Conservation (phyloP, 495 filamentous ascomycete genomes). For the Aspergillus panamensis region DNA sequence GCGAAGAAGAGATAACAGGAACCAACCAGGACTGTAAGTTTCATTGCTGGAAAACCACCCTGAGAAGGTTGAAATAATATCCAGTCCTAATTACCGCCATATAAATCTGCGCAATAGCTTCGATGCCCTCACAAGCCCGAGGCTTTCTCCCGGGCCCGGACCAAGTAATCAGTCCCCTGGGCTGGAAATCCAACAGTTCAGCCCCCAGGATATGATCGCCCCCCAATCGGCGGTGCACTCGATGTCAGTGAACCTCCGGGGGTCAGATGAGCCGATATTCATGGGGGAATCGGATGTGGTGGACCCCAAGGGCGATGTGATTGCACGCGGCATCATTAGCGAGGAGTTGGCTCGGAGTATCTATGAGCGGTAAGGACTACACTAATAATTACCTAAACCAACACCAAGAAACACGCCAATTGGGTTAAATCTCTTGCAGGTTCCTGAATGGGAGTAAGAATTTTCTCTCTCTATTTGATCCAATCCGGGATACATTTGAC, state of each 20-base stretch:
- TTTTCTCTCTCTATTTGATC: slow-evolving; percentile 40
- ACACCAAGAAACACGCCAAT: not conserved
- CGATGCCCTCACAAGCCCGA: slow-evolving; percentile 3
- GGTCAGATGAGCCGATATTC: slow-evolving; percentile 33
- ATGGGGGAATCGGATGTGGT: slow-evolving; percentile 34
- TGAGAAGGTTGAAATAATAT: not conserved
- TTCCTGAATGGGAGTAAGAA: slow-evolving; percentile 42
- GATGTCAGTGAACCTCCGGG: slow-evolving; percentile 44
- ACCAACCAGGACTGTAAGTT: slow-evolving; percentile 6
- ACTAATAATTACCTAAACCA: not conserved
- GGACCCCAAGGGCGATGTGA: slow-evolving; percentile 35
- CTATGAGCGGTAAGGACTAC: slow-evolving; percentile 35
- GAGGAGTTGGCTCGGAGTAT: slow-evolving; percentile 40
- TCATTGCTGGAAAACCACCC: not conserved
- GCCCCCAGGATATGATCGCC: slow-evolving; percentile 44
- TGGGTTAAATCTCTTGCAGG: slow-evolving; percentile 18
- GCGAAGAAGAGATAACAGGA: slow-evolving; percentile 22
- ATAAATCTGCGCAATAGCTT: slow-evolving; percentile 4
- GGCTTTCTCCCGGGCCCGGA: not conserved
- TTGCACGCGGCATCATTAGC: slow-evolving; percentile 40
- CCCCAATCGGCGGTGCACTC: slow-evolving; percentile 40
- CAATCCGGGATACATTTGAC: slow-evolving; percentile 44
- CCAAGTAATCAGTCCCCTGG: slow-evolving; percentile 18
- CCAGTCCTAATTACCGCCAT: not conserved
- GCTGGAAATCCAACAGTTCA: slow-evolving; percentile 39